Base-by-base conservation (phyloP, 345 rosid genomes). In the Brassica rapa region DNA sequence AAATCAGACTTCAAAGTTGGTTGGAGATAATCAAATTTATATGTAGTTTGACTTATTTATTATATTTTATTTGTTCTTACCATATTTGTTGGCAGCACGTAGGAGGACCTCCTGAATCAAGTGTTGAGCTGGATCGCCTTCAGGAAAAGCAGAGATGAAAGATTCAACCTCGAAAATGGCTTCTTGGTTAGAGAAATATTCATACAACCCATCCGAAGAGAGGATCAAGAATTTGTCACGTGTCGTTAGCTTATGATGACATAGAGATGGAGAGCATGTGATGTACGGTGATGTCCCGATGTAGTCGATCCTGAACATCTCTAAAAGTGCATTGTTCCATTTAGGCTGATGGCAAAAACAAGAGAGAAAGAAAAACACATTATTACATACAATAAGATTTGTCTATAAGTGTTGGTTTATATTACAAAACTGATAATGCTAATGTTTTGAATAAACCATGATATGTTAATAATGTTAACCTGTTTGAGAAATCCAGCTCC, bases 41-140 rank as follows among this genome's bases (percentile, higher is more conserved):
- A 6, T 53, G 7, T 6, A 11, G 8, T 51, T 49, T 71, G 32
- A 23, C 6, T 32, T 19, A 21, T 65, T 77, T 9, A 64, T 25
- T 2, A 5, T n/a, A 51, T 8, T 8, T 16, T 53, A 6, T 16
- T 7, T 16, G 12, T 11, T 24, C 81, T 82, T 84, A 93, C 98
- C 97, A 6, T 90, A 92, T 86, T 91, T 91, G 81, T 86, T 91
- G 6, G 99, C 99, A 21, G 99, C 99, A 8, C 97, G 93, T 59
- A 89, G 89, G 53, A 94, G 87, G 15, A 91, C 89, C 83, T 88
- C 84, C 83, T 94, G 96, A 1, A 94, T 84, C 5, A 94, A 87
- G 80, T 94, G 99, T 43, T 93, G 96, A 0, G 99, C 99, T 2
- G 99, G 99, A 82, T 94, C 99, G 24, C 98, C 97, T 74, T 89